Evolutionary conservation across 164 flowering plant species (phyloP).

Genomic region (Kingdonia uniflora): DNA sequence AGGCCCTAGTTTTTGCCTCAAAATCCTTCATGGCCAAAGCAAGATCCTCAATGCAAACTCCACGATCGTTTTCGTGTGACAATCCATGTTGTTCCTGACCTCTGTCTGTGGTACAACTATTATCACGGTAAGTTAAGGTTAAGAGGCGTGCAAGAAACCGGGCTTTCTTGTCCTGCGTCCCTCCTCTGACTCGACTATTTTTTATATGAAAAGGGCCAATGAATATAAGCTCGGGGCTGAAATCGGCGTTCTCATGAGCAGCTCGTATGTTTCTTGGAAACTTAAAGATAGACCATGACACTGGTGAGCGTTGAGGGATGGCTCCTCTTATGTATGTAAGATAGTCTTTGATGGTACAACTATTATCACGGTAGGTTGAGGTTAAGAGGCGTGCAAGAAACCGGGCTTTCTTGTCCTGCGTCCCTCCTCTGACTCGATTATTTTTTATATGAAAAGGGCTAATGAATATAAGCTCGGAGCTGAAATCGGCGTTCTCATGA

Average conservation of each 20-base stretch:
- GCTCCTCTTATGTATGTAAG: no score
- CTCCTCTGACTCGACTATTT: no score
- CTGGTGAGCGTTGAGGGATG: no score
- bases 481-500: background rate
- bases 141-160: conserved; percentile 14
- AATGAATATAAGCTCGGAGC: conserved; percentile 1
- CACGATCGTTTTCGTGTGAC: no score
- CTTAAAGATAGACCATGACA: background rate
- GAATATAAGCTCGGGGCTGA: background rate
- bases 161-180: conserved; percentile 22
- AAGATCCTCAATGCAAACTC: conserved; percentile 6
- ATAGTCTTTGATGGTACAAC: no score
- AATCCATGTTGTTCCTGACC: no score
- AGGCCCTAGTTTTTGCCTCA: conserved; percentile 8
- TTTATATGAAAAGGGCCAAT: conserved; percentile 5
- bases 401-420: conserved; percentile 20
- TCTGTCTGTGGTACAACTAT: background rate
- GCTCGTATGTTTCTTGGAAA: conserved; percentile 2
- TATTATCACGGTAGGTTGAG: background rate
- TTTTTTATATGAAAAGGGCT: conserved; percentile 1
- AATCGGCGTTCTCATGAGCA: background rate
- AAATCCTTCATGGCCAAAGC: conserved; percentile 7
- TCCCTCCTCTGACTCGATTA: no score
- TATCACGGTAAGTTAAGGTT: background rate
- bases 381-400: conserved; percentile 12